A percentile compares a stretch with the other conserved stretches of the same genome.
Evolutionary conservation across 768 basidiomycete genomes (phyloP).

Genomic region (Boletellus sp.): DNA sequence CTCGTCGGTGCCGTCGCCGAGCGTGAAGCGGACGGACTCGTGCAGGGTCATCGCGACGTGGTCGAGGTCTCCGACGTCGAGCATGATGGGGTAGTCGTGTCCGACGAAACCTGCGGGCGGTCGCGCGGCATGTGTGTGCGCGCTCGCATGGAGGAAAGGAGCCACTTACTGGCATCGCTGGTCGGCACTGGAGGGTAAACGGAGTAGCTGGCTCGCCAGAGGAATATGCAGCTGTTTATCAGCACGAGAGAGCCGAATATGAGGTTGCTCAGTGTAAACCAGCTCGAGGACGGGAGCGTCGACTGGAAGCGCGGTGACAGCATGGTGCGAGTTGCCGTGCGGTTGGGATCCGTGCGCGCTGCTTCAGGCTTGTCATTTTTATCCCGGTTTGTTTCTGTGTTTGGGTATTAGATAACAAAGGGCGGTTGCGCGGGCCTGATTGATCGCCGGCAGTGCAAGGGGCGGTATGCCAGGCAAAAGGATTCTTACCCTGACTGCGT

Average conservation of each 20-base stretch:
- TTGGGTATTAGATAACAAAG: too few relatives aligned
- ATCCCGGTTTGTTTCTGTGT: too few relatives aligned
- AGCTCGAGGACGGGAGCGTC: not conserved
- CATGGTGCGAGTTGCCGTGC: too few relatives aligned
- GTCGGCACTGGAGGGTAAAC: not conserved
- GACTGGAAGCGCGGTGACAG: not conserved
- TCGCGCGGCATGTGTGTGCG: not conserved
- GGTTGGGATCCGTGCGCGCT: too few relatives aligned
- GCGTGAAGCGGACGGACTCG: constrained; percentile 2
- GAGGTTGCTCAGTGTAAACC: not conserved
- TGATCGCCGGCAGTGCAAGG: too few relatives aligned
- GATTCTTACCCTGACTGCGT: too few relatives aligned
- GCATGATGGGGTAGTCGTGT: constrained; percentile 6
- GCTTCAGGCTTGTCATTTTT: too few relatives aligned
- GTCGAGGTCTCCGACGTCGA: constrained; percentile 6
- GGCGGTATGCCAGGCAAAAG: too few relatives aligned
- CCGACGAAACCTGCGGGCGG: constrained; percentile 2
- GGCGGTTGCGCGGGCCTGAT: too few relatives aligned
- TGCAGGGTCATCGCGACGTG: constrained; percentile 9
- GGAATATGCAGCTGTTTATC: constrained; percentile 1
- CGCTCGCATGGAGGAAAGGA: not conserved
- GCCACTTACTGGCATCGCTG: not conserved
- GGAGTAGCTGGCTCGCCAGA: not conserved
- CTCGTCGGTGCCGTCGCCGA: constrained; percentile 4
- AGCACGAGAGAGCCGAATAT: not conserved